Evolutionary conservation across 179 eudicot genomes (phyloP).

Genomic region (Patellifolia procumbens): DNA sequence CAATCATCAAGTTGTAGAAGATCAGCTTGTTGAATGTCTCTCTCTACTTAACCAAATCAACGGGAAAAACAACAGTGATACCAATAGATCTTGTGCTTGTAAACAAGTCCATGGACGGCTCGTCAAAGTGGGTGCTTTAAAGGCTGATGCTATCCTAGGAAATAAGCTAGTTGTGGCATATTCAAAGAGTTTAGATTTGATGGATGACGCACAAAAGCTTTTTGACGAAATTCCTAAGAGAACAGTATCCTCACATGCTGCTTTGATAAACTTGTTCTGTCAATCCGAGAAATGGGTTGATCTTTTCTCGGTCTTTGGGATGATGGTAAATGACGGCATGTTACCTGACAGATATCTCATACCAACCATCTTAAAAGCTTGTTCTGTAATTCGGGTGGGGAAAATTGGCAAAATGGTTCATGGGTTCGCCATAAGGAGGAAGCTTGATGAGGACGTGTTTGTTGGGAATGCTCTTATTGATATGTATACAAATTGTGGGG

Average conservation of each 20-base stretch:
- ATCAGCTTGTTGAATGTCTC: slow-evolving; percentile 26
- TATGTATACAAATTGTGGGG: slow-evolving; percentile 54
- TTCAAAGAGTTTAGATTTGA: slow-evolving; percentile 26
- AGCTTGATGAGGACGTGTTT: slow-evolving; percentile 39
- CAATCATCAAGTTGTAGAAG: slow-evolving; percentile 2
- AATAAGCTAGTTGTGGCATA: slow-evolving; percentile 41
- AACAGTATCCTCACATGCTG: slow-evolving; percentile 39
- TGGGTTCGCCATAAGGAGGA: slow-evolving; percentile 46
- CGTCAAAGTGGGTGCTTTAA: slow-evolving; percentile 38
- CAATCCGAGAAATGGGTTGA: slow-evolving; percentile 48
- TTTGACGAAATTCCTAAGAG: slow-evolving; percentile 57
- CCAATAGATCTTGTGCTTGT: slow-evolving; percentile 27
- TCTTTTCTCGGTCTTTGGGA: slow-evolving; percentile 35
- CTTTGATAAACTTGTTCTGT: slow-evolving; percentile 47
- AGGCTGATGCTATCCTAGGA: slow-evolving; percentile 29
- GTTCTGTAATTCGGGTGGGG: slow-evolving; percentile 34
- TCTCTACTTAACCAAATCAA: slow-evolving; percentile 25
- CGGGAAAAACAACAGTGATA: not conserved
- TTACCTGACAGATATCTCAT: slow-evolving; percentile 53
- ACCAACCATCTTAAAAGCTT: slow-evolving; percentile 57
- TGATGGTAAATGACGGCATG: slow-evolving; percentile 50
- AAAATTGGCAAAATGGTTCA: slow-evolving; percentile 57
- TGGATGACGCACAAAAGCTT: slow-evolving; percentile 52
- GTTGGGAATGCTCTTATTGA: slow-evolving; percentile 57
- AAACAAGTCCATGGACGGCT: slow-evolving; percentile 48